phyloP scores from a whole-genome alignment of 441 rosid genomes.

The Euphorbia corollata region DNA sequence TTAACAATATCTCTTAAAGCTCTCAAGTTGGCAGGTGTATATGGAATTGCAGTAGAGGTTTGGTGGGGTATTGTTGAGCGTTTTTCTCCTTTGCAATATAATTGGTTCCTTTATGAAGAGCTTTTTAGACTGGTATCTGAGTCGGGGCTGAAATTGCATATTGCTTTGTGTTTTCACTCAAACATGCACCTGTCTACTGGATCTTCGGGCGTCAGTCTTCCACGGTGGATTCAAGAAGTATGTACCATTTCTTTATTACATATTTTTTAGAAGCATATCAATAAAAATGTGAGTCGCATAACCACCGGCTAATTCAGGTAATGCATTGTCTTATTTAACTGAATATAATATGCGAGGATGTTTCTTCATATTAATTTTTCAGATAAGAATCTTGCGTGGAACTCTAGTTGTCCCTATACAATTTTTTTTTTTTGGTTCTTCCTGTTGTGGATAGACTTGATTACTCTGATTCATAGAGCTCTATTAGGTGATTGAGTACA shows the following conservation, averaged over 20 bases:
- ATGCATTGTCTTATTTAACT: constrained; percentile 2
- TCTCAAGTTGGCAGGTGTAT: constrained; percentile 61
- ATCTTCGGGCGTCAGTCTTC: constrained; percentile 48
- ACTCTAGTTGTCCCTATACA: not conserved
- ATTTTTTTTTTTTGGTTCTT: not conserved
- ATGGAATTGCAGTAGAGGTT: constrained; percentile 60
- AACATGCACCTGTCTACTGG: constrained; percentile 36
- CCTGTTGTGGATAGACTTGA: not conserved
- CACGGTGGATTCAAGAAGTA: constrained; percentile 43
- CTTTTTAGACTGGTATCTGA: constrained; percentile 47
- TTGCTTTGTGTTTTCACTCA: constrained; percentile 57
- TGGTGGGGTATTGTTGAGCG: constrained; percentile 73
- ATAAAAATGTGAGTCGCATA: not conserved
- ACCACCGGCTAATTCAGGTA: not conserved
- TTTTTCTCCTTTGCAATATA: constrained; percentile 41
- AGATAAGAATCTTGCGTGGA: not conserved
- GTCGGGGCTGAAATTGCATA: constrained; percentile 50
- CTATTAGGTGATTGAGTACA: not conserved
- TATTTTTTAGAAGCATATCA: not conserved
- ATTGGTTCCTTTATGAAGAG: constrained; percentile 57
- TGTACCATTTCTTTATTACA: not conserved
- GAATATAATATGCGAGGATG: not conserved
- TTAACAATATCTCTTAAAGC: constrained; percentile 54
- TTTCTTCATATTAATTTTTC: not conserved
- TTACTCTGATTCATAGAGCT: not conserved